These are phyloP conservation scores for Drechslerella coelobrocha DNA, from an alignment of 2,329 filamentous ascomycete genomes.

Conservation along the genomic window DNA sequence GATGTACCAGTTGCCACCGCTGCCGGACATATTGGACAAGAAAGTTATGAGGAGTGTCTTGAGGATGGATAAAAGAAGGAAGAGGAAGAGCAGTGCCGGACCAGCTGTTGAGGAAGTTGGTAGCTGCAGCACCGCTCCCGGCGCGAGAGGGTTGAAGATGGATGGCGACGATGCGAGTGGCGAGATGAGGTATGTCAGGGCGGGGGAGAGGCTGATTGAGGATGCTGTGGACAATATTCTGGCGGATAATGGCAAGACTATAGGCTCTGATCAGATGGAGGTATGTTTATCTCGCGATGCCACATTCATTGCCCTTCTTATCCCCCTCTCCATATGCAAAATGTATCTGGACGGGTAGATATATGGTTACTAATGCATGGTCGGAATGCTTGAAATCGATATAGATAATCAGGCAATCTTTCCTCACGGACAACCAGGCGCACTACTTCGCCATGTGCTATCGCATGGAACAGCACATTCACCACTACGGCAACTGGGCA, in stretches of 20 bases:
- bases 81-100: background rate
- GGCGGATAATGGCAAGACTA: background rate
- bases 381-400: background rate
- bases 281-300: background rate
- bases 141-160: too few relatives aligned
- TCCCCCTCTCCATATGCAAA: too few relatives aligned
- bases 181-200: background rate
- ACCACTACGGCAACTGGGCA: constrained; percentile 30
- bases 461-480: constrained; percentile 42
- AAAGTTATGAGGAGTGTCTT: constrained; percentile 17
- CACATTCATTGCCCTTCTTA: background rate
- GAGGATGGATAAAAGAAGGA: constrained; percentile 26
- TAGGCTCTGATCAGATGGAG: constrained; percentile 1
- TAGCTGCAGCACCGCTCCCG: too few relatives aligned
- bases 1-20: constrained; percentile 13
- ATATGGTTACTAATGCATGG: too few relatives aligned
- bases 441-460: constrained; percentile 45
- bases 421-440: constrained; percentile 38
- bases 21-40: constrained; percentile 26
- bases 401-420: constrained; percentile 28
- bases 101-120: too few relatives aligned
- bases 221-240: constrained; percentile 6
- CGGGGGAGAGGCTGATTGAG: constrained; percentile 4
- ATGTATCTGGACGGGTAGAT: too few relatives aligned
- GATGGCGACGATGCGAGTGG: background rate